Evolutionary conservation across 129 eudicot genomes (phyloP), one percentile per base, ranked within the genome.

Genomic region (Oenanthe sinensis): DNA sequence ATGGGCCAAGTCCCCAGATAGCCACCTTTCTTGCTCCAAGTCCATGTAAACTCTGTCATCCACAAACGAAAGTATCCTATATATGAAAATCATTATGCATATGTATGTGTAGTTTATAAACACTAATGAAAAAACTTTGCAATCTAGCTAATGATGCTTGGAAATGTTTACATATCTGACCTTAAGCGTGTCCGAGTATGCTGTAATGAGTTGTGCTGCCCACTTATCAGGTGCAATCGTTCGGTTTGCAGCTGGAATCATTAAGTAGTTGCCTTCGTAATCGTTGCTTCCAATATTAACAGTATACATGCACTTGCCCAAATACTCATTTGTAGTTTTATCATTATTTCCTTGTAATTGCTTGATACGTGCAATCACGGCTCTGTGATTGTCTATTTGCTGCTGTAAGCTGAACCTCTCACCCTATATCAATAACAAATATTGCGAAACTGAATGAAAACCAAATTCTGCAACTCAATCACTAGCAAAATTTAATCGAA

Each of bases 11-110:
- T 45, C 90, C 97, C 43, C 75, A 85, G 20, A 89, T 43, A 0
- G 81, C 93, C 6, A 91, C 68, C 73, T 91, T 91, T 74, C 97
- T 85, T 65, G 93, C 92, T 72, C 91, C 97, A 68, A 72, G 52
- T 1, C 15, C 36, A 44, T 72, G 48, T 44, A 72, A 72, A 11
- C 5, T 43, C 52, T 72, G 55, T 20, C 44, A 17, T 20, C 60
- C 40, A 84, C 87, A 22, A 72, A 83, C 77, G 84, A 67, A 40
- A 26, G 39, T 28, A 9, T 63, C 19, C 17, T 10, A 63, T 28
- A 24, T 11, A 63, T 68, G n/a, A 68, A 36, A 36, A 11, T 16
- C 13, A 36, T 15, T 11, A 68, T 16, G 22, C 17, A 33, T 14
- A 24, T 24, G 33, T 62, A 62, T 3, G 5, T 0, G 36, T 26